phyloP scores from a whole-genome alignment of 805 yeast species.

The Yarrowia keelungensis region DNA sequence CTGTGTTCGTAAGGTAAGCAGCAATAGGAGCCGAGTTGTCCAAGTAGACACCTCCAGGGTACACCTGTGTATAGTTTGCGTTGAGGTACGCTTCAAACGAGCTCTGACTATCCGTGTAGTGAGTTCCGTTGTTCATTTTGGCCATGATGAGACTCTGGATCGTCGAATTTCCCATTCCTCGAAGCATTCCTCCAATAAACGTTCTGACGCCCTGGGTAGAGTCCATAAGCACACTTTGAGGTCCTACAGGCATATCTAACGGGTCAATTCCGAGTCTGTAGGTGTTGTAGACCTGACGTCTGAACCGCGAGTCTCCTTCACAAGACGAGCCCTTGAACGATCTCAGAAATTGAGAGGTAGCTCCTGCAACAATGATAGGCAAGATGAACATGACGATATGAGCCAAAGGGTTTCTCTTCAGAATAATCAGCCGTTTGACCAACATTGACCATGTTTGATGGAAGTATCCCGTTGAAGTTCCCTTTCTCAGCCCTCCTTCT shows the following conservation, averaged over 20 bases:
- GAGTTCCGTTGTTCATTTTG: constrained; percentile 40
- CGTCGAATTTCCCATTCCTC: constrained; percentile 35
- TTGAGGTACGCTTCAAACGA: constrained; percentile 43
- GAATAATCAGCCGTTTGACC: constrained; percentile 47
- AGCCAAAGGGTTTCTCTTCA: constrained; percentile 47
- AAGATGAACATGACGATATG: constrained; percentile 46
- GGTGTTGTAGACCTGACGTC: constrained; percentile 40
- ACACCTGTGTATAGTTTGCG: constrained; percentile 44
- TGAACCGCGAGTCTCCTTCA: constrained; percentile 37
- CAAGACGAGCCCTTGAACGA: constrained; percentile 43
- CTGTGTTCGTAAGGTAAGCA: constrained; percentile 46
- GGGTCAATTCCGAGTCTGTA: constrained; percentile 35
- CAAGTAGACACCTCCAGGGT: constrained; percentile 49
- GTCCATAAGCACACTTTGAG: constrained; percentile 10
- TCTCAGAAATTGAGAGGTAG: constrained; percentile 42
- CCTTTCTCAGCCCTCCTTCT: constrained; percentile 8
- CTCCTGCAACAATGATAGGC: constrained; percentile 49
- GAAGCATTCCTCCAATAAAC: constrained; percentile 36
- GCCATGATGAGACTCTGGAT: constrained; percentile 31
- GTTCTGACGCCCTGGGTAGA: constrained; percentile 38
- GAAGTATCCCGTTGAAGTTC: constrained; percentile 40
- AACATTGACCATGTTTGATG: constrained; percentile 48
- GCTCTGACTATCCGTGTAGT: constrained; percentile 39
- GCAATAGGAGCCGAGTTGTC: constrained; percentile 43
- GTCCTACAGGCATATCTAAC: constrained; percentile 42